phyloP scores from a whole-genome alignment of 2,329 filamentous ascomycete genomes.

The Nothophaeocryptopus gaeumannii region DNA sequence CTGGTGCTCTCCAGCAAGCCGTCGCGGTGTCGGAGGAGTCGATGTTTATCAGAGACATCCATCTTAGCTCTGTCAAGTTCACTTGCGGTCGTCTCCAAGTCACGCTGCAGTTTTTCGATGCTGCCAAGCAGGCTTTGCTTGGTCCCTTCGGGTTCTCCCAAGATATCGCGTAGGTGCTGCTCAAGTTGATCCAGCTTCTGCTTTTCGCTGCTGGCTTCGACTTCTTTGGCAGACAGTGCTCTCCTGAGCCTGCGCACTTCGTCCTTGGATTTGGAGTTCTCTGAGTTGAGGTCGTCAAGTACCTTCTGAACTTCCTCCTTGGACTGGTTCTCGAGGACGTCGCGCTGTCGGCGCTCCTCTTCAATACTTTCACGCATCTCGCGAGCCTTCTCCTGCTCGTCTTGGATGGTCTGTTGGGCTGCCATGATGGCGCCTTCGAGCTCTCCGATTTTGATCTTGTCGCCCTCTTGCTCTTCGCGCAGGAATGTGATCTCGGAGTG shows the following conservation, averaged over 20 bases:
- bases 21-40: slow-evolving; percentile 84
- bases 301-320: slow-evolving; percentile 94
- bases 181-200: slow-evolving; percentile 87
- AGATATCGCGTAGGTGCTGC: slow-evolving; percentile 77
- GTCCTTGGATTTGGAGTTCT: slow-evolving; percentile 78
- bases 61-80: slow-evolving; percentile 77
- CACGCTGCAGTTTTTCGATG: slow-evolving; percentile 78
- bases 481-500: slow-evolving; percentile 93
- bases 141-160: slow-evolving; percentile 85
- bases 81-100: slow-evolving; percentile 77
- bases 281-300: slow-evolving; percentile 86
- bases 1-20: slow-evolving; percentile 82
- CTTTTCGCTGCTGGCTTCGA: slow-evolving; percentile 88
- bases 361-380: slow-evolving; percentile 62
- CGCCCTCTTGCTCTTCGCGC: slow-evolving; percentile 90
- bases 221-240: slow-evolving; percentile 76
- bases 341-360: slow-evolving; percentile 79
- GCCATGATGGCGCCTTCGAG: slow-evolving; percentile 79
- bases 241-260: slow-evolving; percentile 80
- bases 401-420: slow-evolving; percentile 74
- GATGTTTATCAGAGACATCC: slow-evolving; percentile 83
- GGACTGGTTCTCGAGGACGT: slow-evolving; percentile 80
- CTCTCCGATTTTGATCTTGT: slow-evolving; percentile 97
- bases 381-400: slow-evolving; percentile 69
- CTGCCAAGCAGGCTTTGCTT: slow-evolving; percentile 80